Percentiles rank a stretch among this genome's conserved stretches.
Conservation (phyloP, 768 basidiomycete species). For the Tylopilus balloui region DNA sequence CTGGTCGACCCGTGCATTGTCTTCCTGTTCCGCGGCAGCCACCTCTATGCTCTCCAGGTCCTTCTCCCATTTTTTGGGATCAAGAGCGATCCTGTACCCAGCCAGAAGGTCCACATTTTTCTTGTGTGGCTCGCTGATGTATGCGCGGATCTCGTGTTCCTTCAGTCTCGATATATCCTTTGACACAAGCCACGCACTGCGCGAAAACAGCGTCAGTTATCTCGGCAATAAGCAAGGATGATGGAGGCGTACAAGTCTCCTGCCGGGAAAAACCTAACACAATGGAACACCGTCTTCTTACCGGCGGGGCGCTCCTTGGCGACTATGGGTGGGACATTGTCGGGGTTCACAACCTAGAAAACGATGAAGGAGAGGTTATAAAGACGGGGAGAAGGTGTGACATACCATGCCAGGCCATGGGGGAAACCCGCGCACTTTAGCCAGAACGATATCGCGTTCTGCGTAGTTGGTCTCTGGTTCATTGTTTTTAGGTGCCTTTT, state of each 20-base stretch:
- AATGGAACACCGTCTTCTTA: conserved; percentile 70
- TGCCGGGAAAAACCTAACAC: conserved; percentile 85
- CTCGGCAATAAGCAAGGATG: conserved; percentile 7
- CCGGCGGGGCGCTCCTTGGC: conserved; percentile 63
- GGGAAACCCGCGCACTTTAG: conserved; percentile 90
- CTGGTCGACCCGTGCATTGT: conserved; percentile 63
- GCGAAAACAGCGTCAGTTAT: conserved; percentile 9
- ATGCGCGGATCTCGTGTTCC: conserved; percentile 77
- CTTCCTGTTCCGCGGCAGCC: conserved; percentile 44
- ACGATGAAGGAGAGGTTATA: conserved; percentile 9
- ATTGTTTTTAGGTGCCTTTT: conserved; percentile 45
- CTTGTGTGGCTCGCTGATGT: conserved; percentile 73
- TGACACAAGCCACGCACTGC: conserved; percentile 77
- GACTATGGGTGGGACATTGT: conserved; percentile 57
- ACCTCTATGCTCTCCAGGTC: conserved; percentile 35
- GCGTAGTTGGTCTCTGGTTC: conserved; percentile 51
- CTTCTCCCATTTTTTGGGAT: conserved; percentile 67
- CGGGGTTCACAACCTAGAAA: conserved; percentile 74
- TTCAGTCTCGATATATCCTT: conserved; percentile 81
- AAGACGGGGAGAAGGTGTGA: conserved; percentile 27
- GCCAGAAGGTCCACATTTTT: conserved; percentile 68
- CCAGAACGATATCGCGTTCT: conserved; percentile 82
- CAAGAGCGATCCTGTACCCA: conserved; percentile 71
- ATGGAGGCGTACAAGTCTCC: conserved; percentile 80
- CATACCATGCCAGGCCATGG: conserved; percentile 94